Conservation (phyloP, 1,284 basidiomycete species). For the Puccinia polysora region DNA sequence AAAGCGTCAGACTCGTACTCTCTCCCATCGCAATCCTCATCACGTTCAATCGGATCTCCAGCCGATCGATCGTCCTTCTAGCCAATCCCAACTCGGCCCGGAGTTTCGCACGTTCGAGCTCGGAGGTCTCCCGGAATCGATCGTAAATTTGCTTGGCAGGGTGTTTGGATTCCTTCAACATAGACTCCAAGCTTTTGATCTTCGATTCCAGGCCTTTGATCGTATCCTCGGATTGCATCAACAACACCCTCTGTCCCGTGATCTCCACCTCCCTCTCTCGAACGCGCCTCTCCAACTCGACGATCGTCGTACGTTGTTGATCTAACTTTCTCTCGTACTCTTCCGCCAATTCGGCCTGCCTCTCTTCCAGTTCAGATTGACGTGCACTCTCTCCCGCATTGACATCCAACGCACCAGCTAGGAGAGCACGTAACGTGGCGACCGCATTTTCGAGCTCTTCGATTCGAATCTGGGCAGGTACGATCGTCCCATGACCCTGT, state of each 20-base stretch:
- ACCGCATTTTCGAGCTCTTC: neutral
- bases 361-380: neutral
- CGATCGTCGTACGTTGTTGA: neutral
- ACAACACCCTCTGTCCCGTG: neutral
- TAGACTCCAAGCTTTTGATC: neutral
- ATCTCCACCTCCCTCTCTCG: constrained; percentile 2
- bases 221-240: neutral
- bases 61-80: neutral
- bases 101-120: neutral
- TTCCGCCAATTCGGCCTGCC: neutral
- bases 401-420: neutral
- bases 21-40: no score
- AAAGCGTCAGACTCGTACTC: no score
- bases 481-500: neutral
- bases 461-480: neutral
- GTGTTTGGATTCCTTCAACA: constrained; percentile 3
- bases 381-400: neutral
- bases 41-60: no score
- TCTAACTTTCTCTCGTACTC: neutral
- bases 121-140: neutral
- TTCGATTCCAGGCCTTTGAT: neutral
- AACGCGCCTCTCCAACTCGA: neutral
- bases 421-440: neutral
- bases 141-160: constrained; percentile 7
- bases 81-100: neutral